Evolutionary conservation across 257 asterid species (phyloP).

Genomic region (Schizonepeta tenuifolia): DNA sequence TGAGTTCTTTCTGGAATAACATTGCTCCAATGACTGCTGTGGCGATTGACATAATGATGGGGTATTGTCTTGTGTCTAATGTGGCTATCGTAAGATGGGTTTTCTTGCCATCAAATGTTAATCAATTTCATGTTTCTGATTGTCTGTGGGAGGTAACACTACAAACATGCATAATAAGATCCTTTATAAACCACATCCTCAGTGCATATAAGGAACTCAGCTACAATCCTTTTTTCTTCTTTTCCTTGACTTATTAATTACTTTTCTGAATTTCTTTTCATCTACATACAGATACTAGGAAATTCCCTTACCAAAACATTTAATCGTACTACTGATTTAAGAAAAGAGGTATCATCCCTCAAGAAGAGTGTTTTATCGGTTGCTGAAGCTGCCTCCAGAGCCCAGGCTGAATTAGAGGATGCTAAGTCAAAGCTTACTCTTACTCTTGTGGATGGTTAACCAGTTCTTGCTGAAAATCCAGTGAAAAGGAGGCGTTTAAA

Average conservation of each 20-base stretch:
- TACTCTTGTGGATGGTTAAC: slow-evolving; percentile 88
- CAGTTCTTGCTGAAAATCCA: slow-evolving; percentile 92
- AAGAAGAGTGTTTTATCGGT: slow-evolving; percentile 61
- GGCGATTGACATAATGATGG: slow-evolving; percentile 98
- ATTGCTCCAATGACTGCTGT: slow-evolving; percentile 88
- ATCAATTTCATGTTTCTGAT: slow-evolving; percentile 84
- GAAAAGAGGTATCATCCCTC: slow-evolving; percentile 80
- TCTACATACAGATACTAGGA: slow-evolving; percentile 68
- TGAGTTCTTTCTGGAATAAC: slow-evolving; percentile 90
- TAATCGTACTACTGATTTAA: slow-evolving; percentile 85
- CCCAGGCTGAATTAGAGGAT: slow-evolving; percentile 72
- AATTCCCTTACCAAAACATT: slow-evolving; percentile 88
- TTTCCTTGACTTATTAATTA: not conserved
- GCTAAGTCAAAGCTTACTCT: slow-evolving; percentile 80
- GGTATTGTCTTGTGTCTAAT: slow-evolving; percentile 92
- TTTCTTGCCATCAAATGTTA: slow-evolving; percentile 65
- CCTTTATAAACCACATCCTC: not conserved
- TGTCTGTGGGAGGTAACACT: slow-evolving; percentile 93
- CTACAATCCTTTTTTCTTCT: not conserved
- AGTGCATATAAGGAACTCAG: not conserved
- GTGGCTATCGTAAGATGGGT: slow-evolving; percentile 97
- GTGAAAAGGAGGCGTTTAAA: slow-evolving; percentile 86
- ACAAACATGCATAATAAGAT: not conserved
- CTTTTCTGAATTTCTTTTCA: slow-evolving; percentile 28
- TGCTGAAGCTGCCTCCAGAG: slow-evolving; percentile 73